Evolutionary conservation across 176 grass and related monocot genomes (phyloP).

Genomic region (Oryza australiensis): DNA sequence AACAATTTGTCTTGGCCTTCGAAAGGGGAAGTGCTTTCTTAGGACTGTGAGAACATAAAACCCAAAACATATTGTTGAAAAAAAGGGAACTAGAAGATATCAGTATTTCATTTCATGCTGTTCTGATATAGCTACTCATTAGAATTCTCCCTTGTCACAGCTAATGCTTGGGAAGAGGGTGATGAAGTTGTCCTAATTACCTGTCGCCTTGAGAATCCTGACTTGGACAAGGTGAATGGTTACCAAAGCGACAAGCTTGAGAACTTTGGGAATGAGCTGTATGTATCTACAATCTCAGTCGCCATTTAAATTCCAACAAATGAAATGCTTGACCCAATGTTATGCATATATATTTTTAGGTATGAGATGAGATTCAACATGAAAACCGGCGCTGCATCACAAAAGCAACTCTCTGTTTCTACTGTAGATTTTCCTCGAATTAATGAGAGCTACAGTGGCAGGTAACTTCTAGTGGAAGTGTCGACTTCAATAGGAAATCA

Average conservation of each 20-base stretch:
- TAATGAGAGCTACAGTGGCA: constrained; percentile 83
- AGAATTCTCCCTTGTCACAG: constrained; percentile 39
- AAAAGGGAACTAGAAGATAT: neutral
- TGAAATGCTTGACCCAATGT: neutral
- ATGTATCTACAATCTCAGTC: constrained; percentile 5
- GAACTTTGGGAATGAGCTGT: constrained; percentile 83
- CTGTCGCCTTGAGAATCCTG: constrained; percentile 75
- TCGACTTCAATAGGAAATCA: neutral
- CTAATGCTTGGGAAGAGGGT: constrained; percentile 98
- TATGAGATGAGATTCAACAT: constrained; percentile 98
- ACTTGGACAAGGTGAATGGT: constrained; percentile 81
- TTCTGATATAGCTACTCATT: constrained; percentile 8
- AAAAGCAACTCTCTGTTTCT: constrained; percentile 83
- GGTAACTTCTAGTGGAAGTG: constrained; percentile 46
- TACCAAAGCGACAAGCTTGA: constrained; percentile 59
- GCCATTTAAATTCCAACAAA: constrained; percentile 33
- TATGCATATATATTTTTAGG: constrained; percentile 32
- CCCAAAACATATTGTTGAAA: neutral
- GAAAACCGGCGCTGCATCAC: constrained; percentile 77
- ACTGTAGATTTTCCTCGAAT: constrained; percentile 93
- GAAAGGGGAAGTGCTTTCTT: neutral
- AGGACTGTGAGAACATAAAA: neutral
- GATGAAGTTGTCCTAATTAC: constrained; percentile 84
- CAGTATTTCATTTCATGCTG: neutral
- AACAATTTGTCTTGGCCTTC: neutral